Evolutionary conservation across 495 filamentous ascomycete species (phyloP).

Genomic region (Xylaria grammica): DNA sequence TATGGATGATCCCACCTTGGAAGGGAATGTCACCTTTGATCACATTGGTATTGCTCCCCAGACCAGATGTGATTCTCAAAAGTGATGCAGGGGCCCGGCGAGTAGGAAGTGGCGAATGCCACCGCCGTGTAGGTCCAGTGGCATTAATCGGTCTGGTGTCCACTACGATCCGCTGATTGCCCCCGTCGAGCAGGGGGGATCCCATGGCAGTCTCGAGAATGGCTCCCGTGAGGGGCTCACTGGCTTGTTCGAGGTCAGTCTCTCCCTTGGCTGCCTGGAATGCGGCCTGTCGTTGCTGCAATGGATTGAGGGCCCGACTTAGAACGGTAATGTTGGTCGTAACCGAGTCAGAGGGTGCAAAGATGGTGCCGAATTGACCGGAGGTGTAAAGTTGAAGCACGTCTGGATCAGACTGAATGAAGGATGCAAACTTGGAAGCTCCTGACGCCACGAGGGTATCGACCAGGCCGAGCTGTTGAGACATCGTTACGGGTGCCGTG

Average conservation of each 20-base stretch:
- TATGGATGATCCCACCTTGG: background rate
- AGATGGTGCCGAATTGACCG: constrained; percentile 36
- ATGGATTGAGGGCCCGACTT: constrained; percentile 10
- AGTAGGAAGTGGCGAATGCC: background rate
- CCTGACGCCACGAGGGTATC: constrained; percentile 29
- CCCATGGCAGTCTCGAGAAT: constrained; percentile 22
- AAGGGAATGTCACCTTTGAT: background rate
- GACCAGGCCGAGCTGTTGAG: constrained; percentile 15
- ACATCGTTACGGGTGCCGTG: background rate
- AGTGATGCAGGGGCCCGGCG: background rate
- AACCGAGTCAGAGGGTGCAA: constrained; percentile 34
- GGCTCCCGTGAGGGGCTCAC: constrained; percentile 14
- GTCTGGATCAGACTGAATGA: constrained; percentile 36
- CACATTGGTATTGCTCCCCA: background rate
- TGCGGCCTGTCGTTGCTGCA: constrained; percentile 10
- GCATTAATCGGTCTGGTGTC: constrained; percentile 22
- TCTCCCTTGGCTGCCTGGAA: constrained; percentile 19
- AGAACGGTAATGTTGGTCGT: background rate
- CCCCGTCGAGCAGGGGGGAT: constrained; percentile 6
- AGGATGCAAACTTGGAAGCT: constrained; percentile 37
- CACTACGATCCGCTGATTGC: constrained; percentile 21
- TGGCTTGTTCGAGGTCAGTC: constrained; percentile 17
- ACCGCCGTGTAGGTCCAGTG: background rate
- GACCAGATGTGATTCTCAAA: background rate
- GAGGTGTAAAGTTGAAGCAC: constrained; percentile 35